These are phyloP conservation scores for Cutaneotrichosporon cavernicola DNA, from an alignment of 1,284 basidiomycete species.

Conservation along the genomic window DNA sequence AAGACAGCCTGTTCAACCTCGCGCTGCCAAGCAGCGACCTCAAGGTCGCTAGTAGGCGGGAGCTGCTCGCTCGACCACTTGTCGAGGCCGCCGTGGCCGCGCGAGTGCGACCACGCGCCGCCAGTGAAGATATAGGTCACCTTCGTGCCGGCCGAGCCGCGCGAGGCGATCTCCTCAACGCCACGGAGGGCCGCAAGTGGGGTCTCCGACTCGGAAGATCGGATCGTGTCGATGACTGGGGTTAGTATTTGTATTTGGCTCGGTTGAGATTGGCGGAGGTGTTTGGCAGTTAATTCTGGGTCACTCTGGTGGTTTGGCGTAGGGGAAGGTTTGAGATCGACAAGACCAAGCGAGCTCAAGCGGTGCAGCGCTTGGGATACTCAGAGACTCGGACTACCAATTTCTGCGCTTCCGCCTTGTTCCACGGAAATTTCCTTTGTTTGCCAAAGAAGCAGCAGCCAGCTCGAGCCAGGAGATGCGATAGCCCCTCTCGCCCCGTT, in stretches of 20 bases:
- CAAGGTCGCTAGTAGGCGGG: conserved; percentile 17
- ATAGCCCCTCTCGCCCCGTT: conserved; percentile 1
- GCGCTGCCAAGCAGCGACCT: conserved; percentile 35
- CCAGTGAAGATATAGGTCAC: conserved; percentile 60
- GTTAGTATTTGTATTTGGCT: neutral
- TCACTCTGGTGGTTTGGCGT: neutral
- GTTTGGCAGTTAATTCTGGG: too few species aligned
- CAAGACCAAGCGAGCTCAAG: neutral
- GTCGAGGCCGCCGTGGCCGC: conserved; percentile 39
- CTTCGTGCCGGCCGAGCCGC: conserved; percentile 47
- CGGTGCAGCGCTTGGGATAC: neutral
- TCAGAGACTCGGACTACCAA: neutral
- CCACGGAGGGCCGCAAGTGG: conserved; percentile 45
- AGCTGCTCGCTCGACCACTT: conserved; percentile 42
- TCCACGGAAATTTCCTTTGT: neutral
- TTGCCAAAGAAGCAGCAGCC: neutral
- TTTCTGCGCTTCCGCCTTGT: neutral
- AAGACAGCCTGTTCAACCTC: conserved; percentile 40
- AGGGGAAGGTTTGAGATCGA: neutral
- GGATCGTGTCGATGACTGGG: conserved; percentile 51
- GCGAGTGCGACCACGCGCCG: conserved; percentile 56
- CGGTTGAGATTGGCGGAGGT: neutral
- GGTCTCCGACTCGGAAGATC: conserved; percentile 40
- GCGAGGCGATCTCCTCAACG: conserved; percentile 30
- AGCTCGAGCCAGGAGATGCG: neutral